Percentiles rank a stretch among this genome's conserved stretches.
These are phyloP conservation scores for Globisporangium megalacanthum DNA, from an alignment of 352 stramenopile genomes.

Conservation along the genomic window DNA sequence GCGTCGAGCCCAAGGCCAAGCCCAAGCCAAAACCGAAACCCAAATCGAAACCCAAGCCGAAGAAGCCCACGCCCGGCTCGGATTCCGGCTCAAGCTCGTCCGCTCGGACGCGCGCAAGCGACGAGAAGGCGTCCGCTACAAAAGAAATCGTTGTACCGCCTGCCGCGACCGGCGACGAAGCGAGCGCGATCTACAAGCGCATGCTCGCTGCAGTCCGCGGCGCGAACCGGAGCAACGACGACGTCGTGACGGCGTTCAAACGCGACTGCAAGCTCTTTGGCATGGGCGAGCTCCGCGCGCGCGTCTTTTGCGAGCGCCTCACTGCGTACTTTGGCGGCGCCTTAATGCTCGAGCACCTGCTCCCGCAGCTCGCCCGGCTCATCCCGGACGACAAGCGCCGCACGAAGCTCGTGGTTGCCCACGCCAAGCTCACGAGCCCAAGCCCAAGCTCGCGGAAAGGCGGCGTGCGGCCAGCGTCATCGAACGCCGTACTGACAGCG, in stretches of 20 bases:
- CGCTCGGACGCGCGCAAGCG: neutral
- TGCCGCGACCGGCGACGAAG: constrained; percentile 61
- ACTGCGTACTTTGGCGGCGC: constrained; percentile 58
- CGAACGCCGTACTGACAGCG: constrained; percentile 21
- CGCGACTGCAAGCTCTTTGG: constrained; percentile 74
- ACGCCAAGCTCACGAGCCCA: constrained; percentile 26
- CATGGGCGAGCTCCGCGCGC: constrained; percentile 51
- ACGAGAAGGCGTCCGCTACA: neutral
- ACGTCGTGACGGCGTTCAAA: constrained; percentile 71
- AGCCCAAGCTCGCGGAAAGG: constrained; percentile 4
- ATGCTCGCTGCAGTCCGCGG: constrained; percentile 74
- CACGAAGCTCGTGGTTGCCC: constrained; percentile 61
- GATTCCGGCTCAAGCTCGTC: too few relatives aligned
- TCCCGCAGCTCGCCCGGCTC: constrained; percentile 67
- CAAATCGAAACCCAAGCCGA: constrained; percentile 2
- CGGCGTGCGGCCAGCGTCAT: constrained; percentile 27
- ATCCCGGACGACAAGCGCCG: constrained; percentile 76
- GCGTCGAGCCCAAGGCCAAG: constrained; percentile 6
- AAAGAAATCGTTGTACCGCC: constrained; percentile 39
- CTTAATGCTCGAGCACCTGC: constrained; percentile 78
- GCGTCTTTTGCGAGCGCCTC: constrained; percentile 57
- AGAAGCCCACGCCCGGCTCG: constrained; percentile 6
- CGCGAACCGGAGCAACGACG: constrained; percentile 66
- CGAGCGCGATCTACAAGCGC: constrained; percentile 71
- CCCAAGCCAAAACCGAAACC: constrained; percentile 20